A percentile compares a stretch with the other conserved stretches of the same genome.
These are phyloP conservation scores for Cutaneotrichosporon sp. DNA, from an alignment of 1,284 basidiomycete species.

Conservation along the genomic window DNA sequence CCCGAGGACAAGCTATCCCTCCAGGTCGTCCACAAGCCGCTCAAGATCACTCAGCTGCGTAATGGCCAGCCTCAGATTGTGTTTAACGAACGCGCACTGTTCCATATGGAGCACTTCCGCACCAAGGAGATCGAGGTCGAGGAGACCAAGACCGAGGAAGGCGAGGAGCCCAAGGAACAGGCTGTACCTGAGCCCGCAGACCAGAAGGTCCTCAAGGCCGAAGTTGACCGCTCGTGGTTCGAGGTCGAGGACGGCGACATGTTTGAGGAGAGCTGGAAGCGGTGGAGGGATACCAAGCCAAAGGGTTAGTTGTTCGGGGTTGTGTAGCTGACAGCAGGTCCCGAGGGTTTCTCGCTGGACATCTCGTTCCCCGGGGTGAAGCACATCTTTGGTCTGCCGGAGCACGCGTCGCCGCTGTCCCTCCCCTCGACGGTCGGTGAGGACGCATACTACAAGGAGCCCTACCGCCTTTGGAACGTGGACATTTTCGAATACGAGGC, in stretches of 20 bases:
- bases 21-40: conserved; percentile 66
- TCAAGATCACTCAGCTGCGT: conserved; percentile 65
- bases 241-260: conserved; percentile 73
- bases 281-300: conserved; percentile 87
- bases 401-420: conserved; percentile 87
- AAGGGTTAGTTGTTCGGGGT: conserved; percentile 60
- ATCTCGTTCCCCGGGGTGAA: conserved; percentile 86
- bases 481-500: conserved; percentile 97
- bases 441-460: conserved; percentile 69
- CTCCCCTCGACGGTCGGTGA: conserved; percentile 65
- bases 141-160: conserved; percentile 31
- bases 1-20: conserved; percentile 34
- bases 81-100: conserved; percentile 79
- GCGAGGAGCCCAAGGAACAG: neutral
- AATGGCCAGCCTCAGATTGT: conserved; percentile 77
- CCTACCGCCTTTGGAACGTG: conserved; percentile 90
- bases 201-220: conserved; percentile 54
- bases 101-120: conserved; percentile 98
- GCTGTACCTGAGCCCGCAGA: conserved; percentile 16
- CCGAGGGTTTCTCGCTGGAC: conserved; percentile 87
- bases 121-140: conserved; percentile 53
- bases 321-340: conserved; percentile 55
- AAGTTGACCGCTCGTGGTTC: conserved; percentile 67
- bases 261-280: conserved; percentile 84
- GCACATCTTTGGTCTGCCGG: conserved; percentile 90